Evolutionary conservation across 305 asterid species (phyloP), one percentile per base, ranked within the genome.

Genomic region (Coffea humblotiana): DNA sequence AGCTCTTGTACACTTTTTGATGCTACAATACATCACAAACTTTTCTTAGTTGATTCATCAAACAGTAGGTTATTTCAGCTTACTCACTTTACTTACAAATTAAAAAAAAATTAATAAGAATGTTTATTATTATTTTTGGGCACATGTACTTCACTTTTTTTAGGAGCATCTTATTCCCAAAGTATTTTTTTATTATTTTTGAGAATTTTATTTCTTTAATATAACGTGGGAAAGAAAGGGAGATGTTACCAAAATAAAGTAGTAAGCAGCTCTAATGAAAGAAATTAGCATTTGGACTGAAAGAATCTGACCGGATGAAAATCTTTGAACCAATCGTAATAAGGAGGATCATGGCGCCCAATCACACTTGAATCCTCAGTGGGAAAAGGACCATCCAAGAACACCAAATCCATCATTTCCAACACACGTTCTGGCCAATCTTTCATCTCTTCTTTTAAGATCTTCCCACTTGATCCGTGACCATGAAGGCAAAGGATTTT

Each of bases 281-380:
- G 23, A 54, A 54, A 54, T 54, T 18, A 16, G 4, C 0, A 8
- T 54, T 15, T 15, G 21, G 21, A 52, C 19, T 52, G 3, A 18
- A 23, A 54, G 61, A 54, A 66, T 6, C 74, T 23, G 47, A 86
- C 89, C 89, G 3, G 40, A 1, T 81, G 16, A 43, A 82, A 16
- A 27, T 80, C 19, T 14, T 79, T 78, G 80, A 83, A 88, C 90
- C 91, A 88, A 77, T 79, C 83, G 12, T 56, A 86, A 69, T 79
- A 77, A 19, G 89, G 88, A 78, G 89, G 88, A 81, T 86, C 88
- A 23, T 7, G 3, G 14, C 21, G 61, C 8, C 61, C 66, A 18
- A 47, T 18, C 35, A 15, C 16, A 18, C 65, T 6, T 64, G 29
- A 25, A 18, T 60, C 18, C 11, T 49, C 64, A 1, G n/a, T 32